A percentile compares a stretch with the other conserved stretches of the same genome.
Conservation (phyloP, 129 eudicot genomes). For the Saussurea involucrata region DNA sequence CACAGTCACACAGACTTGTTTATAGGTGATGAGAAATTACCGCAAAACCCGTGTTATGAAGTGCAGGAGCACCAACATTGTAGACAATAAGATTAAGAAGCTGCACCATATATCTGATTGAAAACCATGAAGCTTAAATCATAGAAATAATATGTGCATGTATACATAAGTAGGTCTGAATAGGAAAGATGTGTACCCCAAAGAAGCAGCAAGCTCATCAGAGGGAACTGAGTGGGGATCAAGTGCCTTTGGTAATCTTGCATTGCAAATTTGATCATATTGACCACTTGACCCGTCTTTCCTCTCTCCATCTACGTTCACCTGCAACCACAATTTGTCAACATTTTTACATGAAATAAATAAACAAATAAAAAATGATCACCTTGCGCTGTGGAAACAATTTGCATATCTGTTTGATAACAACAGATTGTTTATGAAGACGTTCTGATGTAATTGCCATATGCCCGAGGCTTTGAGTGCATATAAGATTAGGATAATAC, state of each 20-base stretch:
- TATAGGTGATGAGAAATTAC: constrained; percentile 41
- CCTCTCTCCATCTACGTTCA: constrained; percentile 57
- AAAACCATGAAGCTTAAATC: neutral
- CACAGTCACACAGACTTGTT: neutral
- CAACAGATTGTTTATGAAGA: constrained; percentile 85
- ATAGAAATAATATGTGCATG: neutral
- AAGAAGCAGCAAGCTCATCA: constrained; percentile 84
- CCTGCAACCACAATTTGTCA: too few species aligned
- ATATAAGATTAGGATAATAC: constrained; percentile 81
- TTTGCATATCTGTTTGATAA: constrained; percentile 94
- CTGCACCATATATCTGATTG: constrained; percentile 90
- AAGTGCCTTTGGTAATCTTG: constrained; percentile 84
- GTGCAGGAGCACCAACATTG: constrained; percentile 83
- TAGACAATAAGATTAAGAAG: constrained; percentile 79
- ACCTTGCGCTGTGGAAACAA: constrained; percentile 94
- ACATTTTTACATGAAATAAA: too few species aligned
- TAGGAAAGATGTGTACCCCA: constrained; percentile 48
- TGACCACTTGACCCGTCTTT: constrained; percentile 71
- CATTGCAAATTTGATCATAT: constrained; percentile 83
- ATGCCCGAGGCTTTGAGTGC: constrained; percentile 87
- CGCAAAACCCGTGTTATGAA: constrained; percentile 98
- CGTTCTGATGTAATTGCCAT: constrained; percentile 90
- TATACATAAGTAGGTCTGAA: neutral
- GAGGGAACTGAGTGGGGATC: constrained; percentile 95
- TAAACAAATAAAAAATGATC: constrained; percentile 3